Conservation (phyloP, 139 green algal species). For the Diplosphaera chodatii region DNA sequence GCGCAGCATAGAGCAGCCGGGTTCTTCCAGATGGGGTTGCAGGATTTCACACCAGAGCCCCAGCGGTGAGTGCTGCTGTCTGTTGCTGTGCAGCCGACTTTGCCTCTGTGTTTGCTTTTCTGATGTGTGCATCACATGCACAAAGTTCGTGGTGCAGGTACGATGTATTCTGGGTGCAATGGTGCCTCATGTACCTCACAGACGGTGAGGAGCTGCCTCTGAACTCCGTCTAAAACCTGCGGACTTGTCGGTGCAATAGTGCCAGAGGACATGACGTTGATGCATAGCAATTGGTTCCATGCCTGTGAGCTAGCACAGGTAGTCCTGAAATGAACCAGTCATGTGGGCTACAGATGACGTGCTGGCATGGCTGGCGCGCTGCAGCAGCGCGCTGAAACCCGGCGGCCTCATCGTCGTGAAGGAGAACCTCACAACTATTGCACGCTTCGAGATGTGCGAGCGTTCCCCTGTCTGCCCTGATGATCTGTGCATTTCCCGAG, state of each 20-base stretch:
- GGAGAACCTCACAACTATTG: slow-evolving; percentile 81
- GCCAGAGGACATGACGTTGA: too few relatives aligned
- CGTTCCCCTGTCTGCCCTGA: too few relatives aligned
- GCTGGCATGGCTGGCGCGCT: slow-evolving; percentile 65
- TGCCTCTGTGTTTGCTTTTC: too few relatives aligned
- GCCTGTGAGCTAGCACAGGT: too few relatives aligned
- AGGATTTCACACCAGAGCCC: slow-evolving; percentile 48
- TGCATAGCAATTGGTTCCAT: too few relatives aligned
- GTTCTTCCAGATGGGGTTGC: slow-evolving; percentile 44
- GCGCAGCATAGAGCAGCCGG: slow-evolving; percentile 21
- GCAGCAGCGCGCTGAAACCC: slow-evolving; percentile 43
- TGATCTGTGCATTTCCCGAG: too few relatives aligned
- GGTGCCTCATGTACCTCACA: slow-evolving; percentile 88
- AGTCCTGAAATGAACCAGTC: too few relatives aligned
- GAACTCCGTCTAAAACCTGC: too few relatives aligned
- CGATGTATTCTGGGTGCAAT: slow-evolving; percentile 80
- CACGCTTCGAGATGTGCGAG: slow-evolving; percentile 85
- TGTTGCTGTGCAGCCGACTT: too few relatives aligned
- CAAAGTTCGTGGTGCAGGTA: slow-evolving; percentile 40
- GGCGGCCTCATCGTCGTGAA: slow-evolving; percentile 90
- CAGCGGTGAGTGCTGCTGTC: neutral
- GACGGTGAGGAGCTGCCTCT: slow-evolving; percentile 50
- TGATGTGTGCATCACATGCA: too few relatives aligned
- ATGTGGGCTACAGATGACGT: slow-evolving; percentile 63
- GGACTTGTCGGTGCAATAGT: too few relatives aligned